Conservation (phyloP, 192 early-diverging fungal genomes). For the Umbelopsis vinacea region DNA sequence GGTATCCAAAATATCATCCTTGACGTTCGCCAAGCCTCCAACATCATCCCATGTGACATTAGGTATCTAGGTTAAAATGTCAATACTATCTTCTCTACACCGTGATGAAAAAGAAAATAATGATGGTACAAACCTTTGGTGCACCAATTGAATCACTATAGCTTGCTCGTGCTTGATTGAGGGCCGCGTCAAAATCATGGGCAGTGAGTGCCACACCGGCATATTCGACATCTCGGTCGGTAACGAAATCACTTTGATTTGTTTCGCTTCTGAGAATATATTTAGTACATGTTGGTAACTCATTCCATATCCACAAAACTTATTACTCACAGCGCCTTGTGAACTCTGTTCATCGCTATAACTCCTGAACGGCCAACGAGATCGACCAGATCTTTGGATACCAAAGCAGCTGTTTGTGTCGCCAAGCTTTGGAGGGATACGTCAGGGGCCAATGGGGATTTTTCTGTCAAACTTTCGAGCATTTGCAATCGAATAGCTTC, state of each 20-base stretch:
- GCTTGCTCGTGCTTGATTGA: constrained; percentile 76
- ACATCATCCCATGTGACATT: constrained; percentile 99
- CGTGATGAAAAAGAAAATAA: neutral
- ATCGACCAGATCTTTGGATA: constrained; percentile 82
- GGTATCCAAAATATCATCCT: constrained; percentile 93
- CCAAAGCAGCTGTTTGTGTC: constrained; percentile 91
- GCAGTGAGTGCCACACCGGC: constrained; percentile 79
- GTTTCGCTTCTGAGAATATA: constrained; percentile 30
- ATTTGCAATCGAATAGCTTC: constrained; percentile 69
- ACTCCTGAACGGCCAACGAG: constrained; percentile 75
- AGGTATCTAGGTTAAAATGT: constrained; percentile 67
- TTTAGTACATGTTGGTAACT: too few species aligned
- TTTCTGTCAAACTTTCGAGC: constrained; percentile 60
- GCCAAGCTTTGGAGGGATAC: constrained; percentile 75
- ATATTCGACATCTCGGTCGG: constrained; percentile 59
- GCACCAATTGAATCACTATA: constrained; percentile 95
- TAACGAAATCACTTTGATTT: constrained; percentile 41
- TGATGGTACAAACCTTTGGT: constrained; percentile 64
- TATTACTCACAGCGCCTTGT: constrained; percentile 46
- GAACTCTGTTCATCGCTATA: constrained; percentile 63
- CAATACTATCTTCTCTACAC: neutral
- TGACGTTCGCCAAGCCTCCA: constrained; percentile 91
- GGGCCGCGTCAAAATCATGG: constrained; percentile 79
- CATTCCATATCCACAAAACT: neutral
- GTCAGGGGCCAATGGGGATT: constrained; percentile 72